Evolutionary conservation across 306 rosid genomes (phyloP).

Genomic region (Quercus robur): DNA sequence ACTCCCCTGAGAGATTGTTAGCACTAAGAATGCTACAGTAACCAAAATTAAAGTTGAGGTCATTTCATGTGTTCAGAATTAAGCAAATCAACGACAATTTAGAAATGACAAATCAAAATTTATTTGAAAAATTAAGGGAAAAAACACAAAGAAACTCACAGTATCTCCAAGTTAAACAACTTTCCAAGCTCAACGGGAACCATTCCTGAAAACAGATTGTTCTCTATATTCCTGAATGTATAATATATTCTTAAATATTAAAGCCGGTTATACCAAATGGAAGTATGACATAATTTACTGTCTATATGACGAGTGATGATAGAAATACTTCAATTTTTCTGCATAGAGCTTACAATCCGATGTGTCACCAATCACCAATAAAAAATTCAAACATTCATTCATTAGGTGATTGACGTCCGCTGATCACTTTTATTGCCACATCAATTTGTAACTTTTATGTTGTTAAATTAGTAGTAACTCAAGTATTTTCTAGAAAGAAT

Average conservation of each 20-base stretch:
- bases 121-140: neutral
- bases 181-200: conserved; percentile 11
- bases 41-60: neutral
- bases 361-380: too few species aligned
- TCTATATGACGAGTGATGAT: too few species aligned
- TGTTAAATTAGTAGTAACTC: too few species aligned
- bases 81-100: too few species aligned
- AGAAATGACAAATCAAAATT: neutral
- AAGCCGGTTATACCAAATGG: neutral
- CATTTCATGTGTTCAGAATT: neutral
- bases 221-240: conserved; percentile 19
- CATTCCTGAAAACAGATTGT: neutral
- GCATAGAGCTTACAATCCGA: too few species aligned
- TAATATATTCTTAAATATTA: neutral
- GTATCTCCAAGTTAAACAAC: conserved; percentile 1
- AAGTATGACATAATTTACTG: neutral
- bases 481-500: neutral
- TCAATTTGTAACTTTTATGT: too few species aligned
- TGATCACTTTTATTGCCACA: too few species aligned
- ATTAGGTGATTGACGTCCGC: too few species aligned
- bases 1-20: conserved; percentile 24
- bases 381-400: too few species aligned
- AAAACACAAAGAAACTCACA: conserved; percentile 1
- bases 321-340: too few species aligned
- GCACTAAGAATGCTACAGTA: neutral